Evolutionary conservation across 805 yeast species (phyloP).

Genomic region (Metschnikowia lunata): DNA sequence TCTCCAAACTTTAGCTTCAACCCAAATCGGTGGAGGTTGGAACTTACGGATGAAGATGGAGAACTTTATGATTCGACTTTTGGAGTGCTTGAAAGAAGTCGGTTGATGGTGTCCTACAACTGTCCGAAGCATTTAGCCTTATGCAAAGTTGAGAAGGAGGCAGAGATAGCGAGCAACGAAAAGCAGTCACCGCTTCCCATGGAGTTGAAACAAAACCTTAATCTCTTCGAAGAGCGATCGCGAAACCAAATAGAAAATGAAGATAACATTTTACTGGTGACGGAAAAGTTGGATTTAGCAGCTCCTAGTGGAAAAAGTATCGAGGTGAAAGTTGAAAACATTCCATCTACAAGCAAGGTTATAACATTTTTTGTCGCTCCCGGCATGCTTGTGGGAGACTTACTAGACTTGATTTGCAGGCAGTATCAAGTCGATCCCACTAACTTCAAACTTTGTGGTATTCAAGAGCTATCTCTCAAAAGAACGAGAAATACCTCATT

Average conservation of each 20-base stretch:
- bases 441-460: slow-evolving; percentile 24
- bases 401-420: slow-evolving; percentile 24
- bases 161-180: slow-evolving; percentile 46
- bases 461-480: slow-evolving; percentile 1
- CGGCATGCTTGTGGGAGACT: slow-evolving; percentile 14
- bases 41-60: slow-evolving; percentile 88
- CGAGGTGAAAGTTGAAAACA: slow-evolving; percentile 14
- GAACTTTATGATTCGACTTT: slow-evolving; percentile 83
- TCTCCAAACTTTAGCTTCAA: slow-evolving; percentile 25
- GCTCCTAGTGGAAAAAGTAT: slow-evolving; percentile 9
- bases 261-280: slow-evolving; percentile 4
- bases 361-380: slow-evolving; percentile 15
- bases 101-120: slow-evolving; percentile 65
- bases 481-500: neutral
- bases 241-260: slow-evolving; percentile 1
- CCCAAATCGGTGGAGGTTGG: slow-evolving; percentile 71
- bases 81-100: slow-evolving; percentile 74
- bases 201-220: slow-evolving; percentile 30
- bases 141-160: slow-evolving; percentile 49
- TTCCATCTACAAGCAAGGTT: slow-evolving; percentile 12
- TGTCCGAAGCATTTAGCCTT: slow-evolving; percentile 76
- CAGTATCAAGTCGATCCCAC: slow-evolving; percentile 25
- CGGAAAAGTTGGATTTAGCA: slow-evolving; percentile 3
- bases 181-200: slow-evolving; percentile 50
- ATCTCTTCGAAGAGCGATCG: slow-evolving; percentile 13